Conservation (phyloP, 169 alveolate genomes). For the Cyclospora cayetanensis region DNA sequence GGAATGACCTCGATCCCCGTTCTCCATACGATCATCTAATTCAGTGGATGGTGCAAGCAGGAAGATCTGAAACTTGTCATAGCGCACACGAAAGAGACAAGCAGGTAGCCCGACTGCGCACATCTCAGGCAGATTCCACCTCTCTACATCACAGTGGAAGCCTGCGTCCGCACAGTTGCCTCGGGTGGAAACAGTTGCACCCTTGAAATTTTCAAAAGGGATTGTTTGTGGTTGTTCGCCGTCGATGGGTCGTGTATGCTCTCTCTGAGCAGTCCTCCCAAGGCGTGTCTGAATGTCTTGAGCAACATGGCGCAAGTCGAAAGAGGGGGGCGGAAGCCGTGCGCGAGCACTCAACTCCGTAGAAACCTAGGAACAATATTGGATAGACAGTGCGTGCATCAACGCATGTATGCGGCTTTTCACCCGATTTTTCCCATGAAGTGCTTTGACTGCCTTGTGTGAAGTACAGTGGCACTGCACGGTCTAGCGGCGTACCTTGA, state of each 20-base stretch:
- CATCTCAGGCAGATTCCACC: constrained; percentile 19
- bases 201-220: neutral
- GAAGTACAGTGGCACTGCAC: neutral
- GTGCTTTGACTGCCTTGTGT: no score
- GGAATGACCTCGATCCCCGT: neutral
- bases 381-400: no score
- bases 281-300: neutral
- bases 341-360: constrained; percentile 18
- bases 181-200: neutral
- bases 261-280: neutral
- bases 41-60: neutral
- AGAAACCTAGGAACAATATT: neutral
- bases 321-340: neutral
- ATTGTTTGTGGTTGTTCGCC: neutral
- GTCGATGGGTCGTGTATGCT: neutral
- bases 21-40: neutral
- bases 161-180: neutral
- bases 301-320: constrained; percentile 1
- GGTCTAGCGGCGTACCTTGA: neutral
- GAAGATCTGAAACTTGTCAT: neutral
- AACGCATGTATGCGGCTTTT: neutral
- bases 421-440: no score
- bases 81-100: neutral
- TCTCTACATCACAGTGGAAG: neutral
- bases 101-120: neutral